A percentile compares a stretch with the other conserved stretches of the same genome.
Evolutionary conservation across 2,329 filamentous ascomycete species (phyloP).

Genomic region (Aspergillus sp.): DNA sequence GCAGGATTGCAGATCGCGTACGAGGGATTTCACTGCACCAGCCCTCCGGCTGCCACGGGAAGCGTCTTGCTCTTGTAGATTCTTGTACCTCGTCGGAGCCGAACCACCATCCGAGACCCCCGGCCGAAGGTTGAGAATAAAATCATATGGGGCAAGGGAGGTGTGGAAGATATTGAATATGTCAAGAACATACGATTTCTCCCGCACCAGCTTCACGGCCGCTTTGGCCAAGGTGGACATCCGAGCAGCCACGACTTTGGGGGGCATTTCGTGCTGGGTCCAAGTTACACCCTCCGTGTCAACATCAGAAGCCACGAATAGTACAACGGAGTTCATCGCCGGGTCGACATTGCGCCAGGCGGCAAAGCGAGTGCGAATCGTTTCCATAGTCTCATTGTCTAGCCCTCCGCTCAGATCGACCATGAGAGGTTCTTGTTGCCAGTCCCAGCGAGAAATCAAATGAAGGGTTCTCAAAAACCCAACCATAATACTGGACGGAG

Average conservation of each 20-base stretch:
- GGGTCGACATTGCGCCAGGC: slow-evolving; percentile 88
- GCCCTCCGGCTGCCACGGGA: slow-evolving; percentile 51
- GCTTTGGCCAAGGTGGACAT: slow-evolving; percentile 80
- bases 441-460: slow-evolving; percentile 86
- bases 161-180: slow-evolving; percentile 68
- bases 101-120: slow-evolving; percentile 48
- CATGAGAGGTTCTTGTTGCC: slow-evolving; percentile 78
- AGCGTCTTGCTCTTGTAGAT: slow-evolving; percentile 60
- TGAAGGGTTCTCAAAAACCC: slow-evolving; percentile 80
- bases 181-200: slow-evolving; percentile 55
- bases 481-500: slow-evolving; percentile 72
- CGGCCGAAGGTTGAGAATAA: slow-evolving; percentile 70
- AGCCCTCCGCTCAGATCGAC: slow-evolving; percentile 70
- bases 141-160: slow-evolving; percentile 75
- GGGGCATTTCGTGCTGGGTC: slow-evolving; percentile 68
- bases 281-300: slow-evolving; percentile 78
- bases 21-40: slow-evolving; percentile 62
- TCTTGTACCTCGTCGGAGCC: slow-evolving; percentile 66
- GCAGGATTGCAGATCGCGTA: slow-evolving; percentile 64
- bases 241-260: slow-evolving; percentile 78
- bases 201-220: slow-evolving; percentile 63
- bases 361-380: slow-evolving; percentile 70
- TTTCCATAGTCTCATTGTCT: slow-evolving; percentile 58
- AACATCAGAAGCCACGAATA: slow-evolving; percentile 78
- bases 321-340: slow-evolving; percentile 75